Evolutionary conservation across 768 basidiomycete genomes (phyloP).

Genomic region (Kwoniella mangroviensis): DNA sequence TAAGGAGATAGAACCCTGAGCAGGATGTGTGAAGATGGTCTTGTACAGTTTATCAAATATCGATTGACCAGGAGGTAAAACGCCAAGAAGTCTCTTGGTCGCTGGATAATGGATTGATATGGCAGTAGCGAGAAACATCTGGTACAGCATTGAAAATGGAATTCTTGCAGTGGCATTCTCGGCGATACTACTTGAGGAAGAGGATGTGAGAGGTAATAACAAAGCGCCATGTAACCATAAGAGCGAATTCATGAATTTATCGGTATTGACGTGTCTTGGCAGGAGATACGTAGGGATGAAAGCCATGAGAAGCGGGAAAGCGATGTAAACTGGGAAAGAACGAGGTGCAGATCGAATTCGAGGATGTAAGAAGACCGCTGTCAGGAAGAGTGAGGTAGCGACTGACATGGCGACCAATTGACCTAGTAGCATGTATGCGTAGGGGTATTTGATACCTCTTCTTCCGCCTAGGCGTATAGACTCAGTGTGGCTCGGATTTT

Average conservation of each 20-base stretch:
- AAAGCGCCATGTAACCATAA: slow-evolving; percentile 68
- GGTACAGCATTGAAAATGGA: slow-evolving; percentile 57
- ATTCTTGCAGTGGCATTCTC: slow-evolving; percentile 19
- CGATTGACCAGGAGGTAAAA: slow-evolving; percentile 28
- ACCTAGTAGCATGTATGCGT: slow-evolving; percentile 75
- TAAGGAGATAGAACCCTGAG: slow-evolving; percentile 70
- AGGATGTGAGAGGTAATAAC: slow-evolving; percentile 63
- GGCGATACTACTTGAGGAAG: slow-evolving; percentile 10
- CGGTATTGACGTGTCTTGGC: slow-evolving; percentile 60
- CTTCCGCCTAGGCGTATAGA: slow-evolving; percentile 46
- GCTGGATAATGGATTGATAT: slow-evolving; percentile 58
- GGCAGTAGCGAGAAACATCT: slow-evolving; percentile 56
- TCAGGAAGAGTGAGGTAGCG: slow-evolving; percentile 68
- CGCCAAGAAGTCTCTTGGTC: slow-evolving; percentile 44
- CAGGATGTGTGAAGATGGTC: slow-evolving; percentile 62
- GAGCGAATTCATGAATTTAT: slow-evolving; percentile 66
- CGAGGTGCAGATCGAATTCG: slow-evolving; percentile 9
- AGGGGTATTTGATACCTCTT: slow-evolving; percentile 62
- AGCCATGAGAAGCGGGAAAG: slow-evolving; percentile 59
- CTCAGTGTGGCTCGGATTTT: no score
- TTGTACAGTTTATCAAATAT: slow-evolving; percentile 22
- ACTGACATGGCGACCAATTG: slow-evolving; percentile 74
- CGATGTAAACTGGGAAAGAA: slow-evolving; percentile 13
- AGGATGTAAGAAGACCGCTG: slow-evolving; percentile 61
- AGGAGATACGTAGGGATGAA: slow-evolving; percentile 61